phyloP scores from a whole-genome alignment of 2,329 filamentous ascomycete species.

The Cadophora luteo-olivacea region DNA sequence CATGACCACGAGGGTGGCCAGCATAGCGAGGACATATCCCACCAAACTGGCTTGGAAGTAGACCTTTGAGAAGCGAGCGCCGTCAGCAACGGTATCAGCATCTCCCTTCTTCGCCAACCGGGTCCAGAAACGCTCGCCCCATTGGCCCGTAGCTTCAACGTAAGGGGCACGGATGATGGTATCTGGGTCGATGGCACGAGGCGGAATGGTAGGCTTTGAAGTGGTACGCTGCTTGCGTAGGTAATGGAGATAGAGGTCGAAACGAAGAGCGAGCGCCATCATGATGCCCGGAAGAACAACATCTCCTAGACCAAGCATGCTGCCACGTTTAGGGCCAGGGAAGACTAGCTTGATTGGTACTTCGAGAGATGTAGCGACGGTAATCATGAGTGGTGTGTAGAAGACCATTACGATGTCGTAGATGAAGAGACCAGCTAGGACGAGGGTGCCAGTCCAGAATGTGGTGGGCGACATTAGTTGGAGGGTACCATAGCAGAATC shows the following conservation, averaged over 20 bases:
- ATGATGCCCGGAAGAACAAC: constrained; percentile 92
- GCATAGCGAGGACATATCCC: constrained; percentile 81
- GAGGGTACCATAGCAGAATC: constrained; percentile 83
- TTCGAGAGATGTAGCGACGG: constrained; percentile 86
- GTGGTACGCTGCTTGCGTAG: constrained; percentile 61
- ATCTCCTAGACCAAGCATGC: constrained; percentile 94
- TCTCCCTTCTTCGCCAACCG: constrained; percentile 33
- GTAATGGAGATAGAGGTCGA: constrained; percentile 88
- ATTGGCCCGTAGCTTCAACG: constrained; percentile 69
- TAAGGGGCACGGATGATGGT: constrained; percentile 49
- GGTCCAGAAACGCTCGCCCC: constrained; percentile 87
- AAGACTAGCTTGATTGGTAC: constrained; percentile 94
- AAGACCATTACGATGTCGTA: constrained; percentile 97
- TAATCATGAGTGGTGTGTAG: constrained; percentile 85
- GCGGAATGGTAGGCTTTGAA: constrained; percentile 32
- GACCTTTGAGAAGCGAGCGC: constrained; percentile 72
- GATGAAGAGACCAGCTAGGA: constrained; percentile 83
- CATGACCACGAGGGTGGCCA: constrained; percentile 78
- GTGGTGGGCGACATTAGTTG: constrained; percentile 89
- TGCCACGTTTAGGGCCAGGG: constrained; percentile 65
- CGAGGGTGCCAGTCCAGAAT: constrained; percentile 79
- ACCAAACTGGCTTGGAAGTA: constrained; percentile 82
- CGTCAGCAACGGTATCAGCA: constrained; percentile 40
- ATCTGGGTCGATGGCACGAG: constrained; percentile 38
- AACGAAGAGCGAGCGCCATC: constrained; percentile 86